Percentiles rank a stretch among this genome's conserved stretches.
Evolutionary conservation across 2,329 filamentous ascomycete species (phyloP).

Genomic region (Tricladium varicosporioides): DNA sequence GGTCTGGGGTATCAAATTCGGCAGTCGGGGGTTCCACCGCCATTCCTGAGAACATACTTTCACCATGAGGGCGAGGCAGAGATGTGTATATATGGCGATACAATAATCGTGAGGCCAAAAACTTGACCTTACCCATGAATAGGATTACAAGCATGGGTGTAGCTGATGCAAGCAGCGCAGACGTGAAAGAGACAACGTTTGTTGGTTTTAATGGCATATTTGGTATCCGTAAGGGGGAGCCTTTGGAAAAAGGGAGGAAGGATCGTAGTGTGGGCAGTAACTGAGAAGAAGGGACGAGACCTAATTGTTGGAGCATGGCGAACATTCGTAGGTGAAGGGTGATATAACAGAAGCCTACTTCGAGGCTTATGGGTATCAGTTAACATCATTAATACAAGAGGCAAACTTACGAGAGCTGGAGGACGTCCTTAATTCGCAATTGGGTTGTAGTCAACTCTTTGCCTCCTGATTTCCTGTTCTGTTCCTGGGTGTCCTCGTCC

Average conservation of each 20-base stretch:
- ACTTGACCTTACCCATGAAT: conserved; percentile 25
- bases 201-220: conserved; percentile 13
- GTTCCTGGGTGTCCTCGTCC: background rate
- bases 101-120: conserved; percentile 21
- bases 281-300: conserved; percentile 25
- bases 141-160: conserved; percentile 29
- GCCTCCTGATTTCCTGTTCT: background rate
- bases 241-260: conserved; percentile 29
- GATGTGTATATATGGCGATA: conserved; percentile 31
- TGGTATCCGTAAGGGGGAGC: conserved; percentile 26
- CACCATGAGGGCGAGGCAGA: conserved; percentile 31
- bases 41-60: conserved; percentile 28
- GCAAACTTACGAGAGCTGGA: conserved; percentile 15
- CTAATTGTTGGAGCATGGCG: conserved; percentile 33
- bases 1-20: conserved; percentile 27
- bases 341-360: conserved; percentile 24
- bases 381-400: background rate
- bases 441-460: conserved; percentile 14
- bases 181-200: conserved; percentile 19
- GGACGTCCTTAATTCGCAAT: conserved; percentile 4
- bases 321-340: conserved; percentile 32
- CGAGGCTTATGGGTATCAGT: conserved; percentile 25
- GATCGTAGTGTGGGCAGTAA: conserved; percentile 26
- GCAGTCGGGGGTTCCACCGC: conserved; percentile 16
- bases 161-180: conserved; percentile 16